Percentiles rank a stretch among this genome's conserved stretches.
phyloP scores from a whole-genome alignment of 2,329 filamentous ascomycete species.

The Teratosphaeria gauchensis region DNA sequence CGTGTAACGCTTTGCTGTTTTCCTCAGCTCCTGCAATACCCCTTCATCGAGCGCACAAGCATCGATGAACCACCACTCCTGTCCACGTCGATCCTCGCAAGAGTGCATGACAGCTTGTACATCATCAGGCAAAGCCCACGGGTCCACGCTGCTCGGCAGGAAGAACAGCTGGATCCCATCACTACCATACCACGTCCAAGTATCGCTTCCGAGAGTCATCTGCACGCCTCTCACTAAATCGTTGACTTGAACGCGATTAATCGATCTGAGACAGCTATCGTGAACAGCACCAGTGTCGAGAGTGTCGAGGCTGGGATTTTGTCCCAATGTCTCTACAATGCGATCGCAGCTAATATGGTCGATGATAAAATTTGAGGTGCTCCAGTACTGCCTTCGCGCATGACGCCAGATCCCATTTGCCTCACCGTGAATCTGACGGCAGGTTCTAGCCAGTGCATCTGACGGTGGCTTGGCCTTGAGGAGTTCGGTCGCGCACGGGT shows the following conservation, averaged over 20 bases:
- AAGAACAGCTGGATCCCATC: no score
- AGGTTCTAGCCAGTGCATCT: not conserved
- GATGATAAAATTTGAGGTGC: not conserved
- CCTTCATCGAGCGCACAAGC: no score
- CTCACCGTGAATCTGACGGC: constrained; percentile 1
- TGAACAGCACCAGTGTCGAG: not conserved
- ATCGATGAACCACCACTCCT: no score
- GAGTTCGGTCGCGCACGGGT: not conserved
- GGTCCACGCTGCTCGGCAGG: no score
- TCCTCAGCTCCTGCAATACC: no score
- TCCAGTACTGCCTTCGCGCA: constrained; percentile 2
- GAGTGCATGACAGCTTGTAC: no score
- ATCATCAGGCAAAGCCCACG: no score
- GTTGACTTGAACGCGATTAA: not conserved
- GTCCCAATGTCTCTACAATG: not conserved
- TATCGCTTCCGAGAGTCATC: no score
- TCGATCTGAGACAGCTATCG: not conserved
- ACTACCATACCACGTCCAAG: no score
- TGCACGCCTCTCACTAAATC: no score
- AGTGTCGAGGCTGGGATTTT: not conserved
- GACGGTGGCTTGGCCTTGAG: not conserved
- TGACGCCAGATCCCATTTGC: not conserved
- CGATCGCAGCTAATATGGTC: not conserved
- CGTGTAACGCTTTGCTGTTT: no score
- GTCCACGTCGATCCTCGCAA: no score